These are phyloP conservation scores for Candida patagonica DNA, from an alignment of 805 yeast species.

Conservation along the genomic window DNA sequence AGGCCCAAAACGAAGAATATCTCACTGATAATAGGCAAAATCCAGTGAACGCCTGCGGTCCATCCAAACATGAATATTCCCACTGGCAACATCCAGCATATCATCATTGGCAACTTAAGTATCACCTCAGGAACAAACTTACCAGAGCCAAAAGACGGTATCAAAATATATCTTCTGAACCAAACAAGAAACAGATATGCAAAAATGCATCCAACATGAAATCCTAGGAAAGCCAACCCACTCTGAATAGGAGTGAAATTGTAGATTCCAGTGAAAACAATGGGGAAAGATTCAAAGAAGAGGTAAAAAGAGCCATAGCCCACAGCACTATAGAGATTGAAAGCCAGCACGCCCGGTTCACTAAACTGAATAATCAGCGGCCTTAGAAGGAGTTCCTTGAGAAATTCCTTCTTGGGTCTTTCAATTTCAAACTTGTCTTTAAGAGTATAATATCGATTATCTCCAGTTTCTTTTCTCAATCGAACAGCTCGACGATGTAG, in stretches of 20 bases:
- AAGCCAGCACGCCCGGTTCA: constrained; percentile 51
- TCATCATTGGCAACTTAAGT: constrained; percentile 13
- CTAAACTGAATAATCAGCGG: constrained; percentile 38
- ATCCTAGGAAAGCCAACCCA: constrained; percentile 41
- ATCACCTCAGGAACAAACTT: constrained; percentile 12
- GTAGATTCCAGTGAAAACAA: constrained; percentile 39
- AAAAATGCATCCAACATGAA: constrained; percentile 37
- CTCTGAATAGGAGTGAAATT: constrained; percentile 39
- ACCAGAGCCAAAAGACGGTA: neutral
- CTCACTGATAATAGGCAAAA: constrained; percentile 38
- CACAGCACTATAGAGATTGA: constrained; percentile 43
- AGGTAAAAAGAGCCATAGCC: constrained; percentile 45
- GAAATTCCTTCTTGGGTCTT: neutral
- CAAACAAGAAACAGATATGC: constrained; percentile 24
- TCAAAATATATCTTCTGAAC: neutral
- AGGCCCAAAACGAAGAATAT: constrained; percentile 32
- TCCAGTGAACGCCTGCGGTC: constrained; percentile 45
- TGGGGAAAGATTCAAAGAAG: constrained; percentile 56
- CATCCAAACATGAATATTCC: constrained; percentile 45
- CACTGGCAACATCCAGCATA: constrained; percentile 30
- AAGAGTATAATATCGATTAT: constrained; percentile 17
- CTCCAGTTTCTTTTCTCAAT: constrained; percentile 40
- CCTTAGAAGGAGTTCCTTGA: constrained; percentile 16
- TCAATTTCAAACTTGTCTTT: constrained; percentile 1
- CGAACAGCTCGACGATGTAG: constrained; percentile 9